These are phyloP conservation scores for Phaffia tasmanica DNA, from an alignment of 768 basidiomycete genomes.

Conservation along the genomic window DNA sequence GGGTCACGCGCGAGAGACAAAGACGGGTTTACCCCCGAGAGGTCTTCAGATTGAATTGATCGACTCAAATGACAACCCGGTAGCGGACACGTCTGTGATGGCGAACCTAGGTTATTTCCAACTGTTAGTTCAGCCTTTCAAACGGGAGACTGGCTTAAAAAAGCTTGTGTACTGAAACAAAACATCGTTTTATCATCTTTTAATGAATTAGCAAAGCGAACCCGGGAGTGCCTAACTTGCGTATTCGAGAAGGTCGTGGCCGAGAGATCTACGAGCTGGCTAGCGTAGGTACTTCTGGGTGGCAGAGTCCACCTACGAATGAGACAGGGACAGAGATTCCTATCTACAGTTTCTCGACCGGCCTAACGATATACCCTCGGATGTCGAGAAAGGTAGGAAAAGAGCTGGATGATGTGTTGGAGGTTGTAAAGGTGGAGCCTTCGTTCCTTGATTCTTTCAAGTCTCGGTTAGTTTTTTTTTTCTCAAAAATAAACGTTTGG, in stretches of 20 bases:
- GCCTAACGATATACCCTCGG: constrained; percentile 74
- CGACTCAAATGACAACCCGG: constrained; percentile 36
- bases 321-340: constrained; percentile 57
- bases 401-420: constrained; percentile 71
- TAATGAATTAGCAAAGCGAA: constrained; percentile 49
- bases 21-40: constrained; percentile 59
- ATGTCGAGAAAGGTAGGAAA: constrained; percentile 59
- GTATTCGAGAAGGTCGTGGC: constrained; percentile 71
- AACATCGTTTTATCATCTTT: not conserved
- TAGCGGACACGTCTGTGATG: constrained; percentile 84
- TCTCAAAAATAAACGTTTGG: no score
- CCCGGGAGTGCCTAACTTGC: constrained; percentile 74
- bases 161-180: no score
- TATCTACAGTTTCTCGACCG: constrained; percentile 71
- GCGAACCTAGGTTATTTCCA: constrained; percentile 94
- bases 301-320: constrained; percentile 63
- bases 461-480: constrained; percentile 5
- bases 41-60: constrained; percentile 82
- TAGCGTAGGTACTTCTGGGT: constrained; percentile 79
- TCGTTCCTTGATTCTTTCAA: constrained; percentile 6
- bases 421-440: constrained; percentile 26
- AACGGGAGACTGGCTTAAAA: no score
- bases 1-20: constrained; percentile 75
- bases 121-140: constrained; percentile 43
- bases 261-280: constrained; percentile 68